Evolutionary conservation across 2,329 filamentous ascomycete genomes (phyloP).

Genomic region (Calonectria honghensis): DNA sequence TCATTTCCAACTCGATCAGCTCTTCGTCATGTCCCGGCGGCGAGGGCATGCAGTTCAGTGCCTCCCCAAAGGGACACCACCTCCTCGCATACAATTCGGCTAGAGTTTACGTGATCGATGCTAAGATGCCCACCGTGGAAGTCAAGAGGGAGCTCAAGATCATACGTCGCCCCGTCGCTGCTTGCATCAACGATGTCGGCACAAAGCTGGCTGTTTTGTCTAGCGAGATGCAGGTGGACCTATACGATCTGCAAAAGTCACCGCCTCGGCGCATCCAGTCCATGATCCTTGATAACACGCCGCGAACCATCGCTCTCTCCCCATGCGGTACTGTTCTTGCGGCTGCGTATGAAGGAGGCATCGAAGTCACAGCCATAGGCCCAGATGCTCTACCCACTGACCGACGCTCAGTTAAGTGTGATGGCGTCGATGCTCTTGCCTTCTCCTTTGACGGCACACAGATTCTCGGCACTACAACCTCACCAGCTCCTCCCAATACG

Average conservation of each 20-base stretch:
- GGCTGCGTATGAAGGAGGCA: slow-evolving; percentile 90
- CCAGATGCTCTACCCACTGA: slow-evolving; percentile 79
- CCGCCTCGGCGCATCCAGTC: slow-evolving; percentile 84
- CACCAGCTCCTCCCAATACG: slow-evolving; percentile 79
- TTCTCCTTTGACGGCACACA: slow-evolving; percentile 88
- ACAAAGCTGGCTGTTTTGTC: slow-evolving; percentile 86
- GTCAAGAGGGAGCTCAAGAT: slow-evolving; percentile 89
- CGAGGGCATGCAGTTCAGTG: slow-evolving; percentile 89
- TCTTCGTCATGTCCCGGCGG: slow-evolving; percentile 88
- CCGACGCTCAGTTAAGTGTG: slow-evolving; percentile 85
- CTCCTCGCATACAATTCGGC: slow-evolving; percentile 90
- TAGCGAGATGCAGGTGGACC: slow-evolving; percentile 87
- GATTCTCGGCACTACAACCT: slow-evolving; percentile 83
- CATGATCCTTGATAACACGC: slow-evolving; percentile 85
- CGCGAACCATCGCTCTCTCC: slow-evolving; percentile 86
- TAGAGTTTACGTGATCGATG: slow-evolving; percentile 86
- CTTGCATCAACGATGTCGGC: slow-evolving; percentile 87
- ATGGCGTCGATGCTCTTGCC: slow-evolving; percentile 82
- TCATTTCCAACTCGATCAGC: slow-evolving; percentile 89
- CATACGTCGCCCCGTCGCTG: slow-evolving; percentile 82
- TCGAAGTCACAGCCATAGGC: slow-evolving; percentile 87
- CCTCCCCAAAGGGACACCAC: slow-evolving; percentile 84
- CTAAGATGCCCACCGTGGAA: slow-evolving; percentile 74
- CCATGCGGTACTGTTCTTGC: slow-evolving; percentile 89
- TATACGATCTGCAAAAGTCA: slow-evolving; percentile 82